Evolutionary conservation across 2,329 filamentous ascomycete species (phyloP).

Genomic region (Diplodia corticola): DNA sequence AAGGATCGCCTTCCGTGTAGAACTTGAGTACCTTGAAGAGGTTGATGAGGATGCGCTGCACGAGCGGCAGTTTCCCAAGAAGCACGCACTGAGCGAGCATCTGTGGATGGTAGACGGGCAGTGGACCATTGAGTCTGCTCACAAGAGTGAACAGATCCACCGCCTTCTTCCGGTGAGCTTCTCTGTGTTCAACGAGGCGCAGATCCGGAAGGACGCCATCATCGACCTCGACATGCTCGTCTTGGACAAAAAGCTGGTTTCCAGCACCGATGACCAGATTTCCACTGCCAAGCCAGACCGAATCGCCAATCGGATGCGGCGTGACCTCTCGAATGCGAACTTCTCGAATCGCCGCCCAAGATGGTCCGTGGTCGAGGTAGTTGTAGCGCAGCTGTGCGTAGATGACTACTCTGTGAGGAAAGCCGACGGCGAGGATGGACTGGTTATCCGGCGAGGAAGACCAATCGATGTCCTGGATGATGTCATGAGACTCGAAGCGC

Average conservation of each 20-base stretch:
- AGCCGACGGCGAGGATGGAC: constrained; percentile 88
- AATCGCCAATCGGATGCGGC: constrained; percentile 88
- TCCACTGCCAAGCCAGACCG: constrained; percentile 84
- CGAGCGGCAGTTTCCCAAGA: constrained; percentile 70
- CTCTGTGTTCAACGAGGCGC: constrained; percentile 48
- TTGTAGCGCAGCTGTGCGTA: constrained; percentile 88
- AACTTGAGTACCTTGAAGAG: constrained; percentile 79
- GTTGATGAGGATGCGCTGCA: constrained; percentile 70
- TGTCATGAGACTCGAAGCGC: constrained; percentile 69
- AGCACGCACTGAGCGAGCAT: constrained; percentile 85
- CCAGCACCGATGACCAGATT: constrained; percentile 85
- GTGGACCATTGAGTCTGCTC: constrained; percentile 78
- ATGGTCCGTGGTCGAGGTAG: constrained; percentile 84
- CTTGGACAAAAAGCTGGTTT: constrained; percentile 86
- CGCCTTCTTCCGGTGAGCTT: constrained; percentile 45
- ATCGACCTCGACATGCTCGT: constrained; percentile 68
- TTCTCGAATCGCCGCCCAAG: constrained; percentile 82
- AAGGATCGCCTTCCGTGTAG: constrained; percentile 73
- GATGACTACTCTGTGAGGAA: constrained; percentile 79
- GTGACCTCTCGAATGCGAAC: constrained; percentile 79
- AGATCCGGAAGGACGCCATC: constrained; percentile 61
- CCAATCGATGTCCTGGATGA: constrained; percentile 88
- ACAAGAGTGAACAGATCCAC: constrained; percentile 80
- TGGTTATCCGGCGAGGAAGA: constrained; percentile 87
- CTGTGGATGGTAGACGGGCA: constrained; percentile 90